Conservation (phyloP, 2,329 filamentous ascomycete species). For the Colletotrichum falcatum region DNA sequence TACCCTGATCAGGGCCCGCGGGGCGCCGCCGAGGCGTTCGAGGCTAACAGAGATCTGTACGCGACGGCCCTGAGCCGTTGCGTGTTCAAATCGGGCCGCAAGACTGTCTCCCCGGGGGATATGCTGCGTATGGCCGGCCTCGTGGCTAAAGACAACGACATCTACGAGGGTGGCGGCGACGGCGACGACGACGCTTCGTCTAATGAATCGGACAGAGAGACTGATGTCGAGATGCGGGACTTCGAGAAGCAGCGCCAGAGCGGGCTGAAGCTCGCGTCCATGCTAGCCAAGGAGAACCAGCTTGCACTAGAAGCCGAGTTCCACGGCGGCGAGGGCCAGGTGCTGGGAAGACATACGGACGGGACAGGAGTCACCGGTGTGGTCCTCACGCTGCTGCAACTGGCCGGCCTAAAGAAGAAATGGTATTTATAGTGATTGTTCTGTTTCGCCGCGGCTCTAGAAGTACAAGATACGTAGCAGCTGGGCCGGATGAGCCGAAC, state of each 20-base stretch:
- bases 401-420: conserved; percentile 48
- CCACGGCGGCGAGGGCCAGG: conserved; percentile 46
- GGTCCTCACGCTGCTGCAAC: conserved; percentile 50
- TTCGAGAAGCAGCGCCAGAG: conserved; percentile 50
- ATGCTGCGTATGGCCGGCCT: conserved; percentile 71
- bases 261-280: conserved; percentile 49
- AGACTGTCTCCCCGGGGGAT: conserved; percentile 74
- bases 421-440: conserved; percentile 44
- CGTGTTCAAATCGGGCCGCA: conserved; percentile 69
- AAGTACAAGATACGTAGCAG: not conserved
- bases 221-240: conserved; percentile 31
- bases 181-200: conserved; percentile 40
- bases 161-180: no score
- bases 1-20: conserved; percentile 48
- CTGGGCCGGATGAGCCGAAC: no score
- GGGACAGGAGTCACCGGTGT: conserved; percentile 51
- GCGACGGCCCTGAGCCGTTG: conserved; percentile 69
- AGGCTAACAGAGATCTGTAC: conserved; percentile 51
- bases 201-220: conserved; percentile 10
- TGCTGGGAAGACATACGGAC: conserved; percentile 52
- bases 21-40: not conserved
- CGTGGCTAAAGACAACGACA: no score
- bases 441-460: no score
- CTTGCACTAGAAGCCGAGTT: conserved; percentile 49
- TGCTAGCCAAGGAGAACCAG: conserved; percentile 46